Conservation (phyloP, 257 asterid genomes). For the Salvia rosmarinus region DNA sequence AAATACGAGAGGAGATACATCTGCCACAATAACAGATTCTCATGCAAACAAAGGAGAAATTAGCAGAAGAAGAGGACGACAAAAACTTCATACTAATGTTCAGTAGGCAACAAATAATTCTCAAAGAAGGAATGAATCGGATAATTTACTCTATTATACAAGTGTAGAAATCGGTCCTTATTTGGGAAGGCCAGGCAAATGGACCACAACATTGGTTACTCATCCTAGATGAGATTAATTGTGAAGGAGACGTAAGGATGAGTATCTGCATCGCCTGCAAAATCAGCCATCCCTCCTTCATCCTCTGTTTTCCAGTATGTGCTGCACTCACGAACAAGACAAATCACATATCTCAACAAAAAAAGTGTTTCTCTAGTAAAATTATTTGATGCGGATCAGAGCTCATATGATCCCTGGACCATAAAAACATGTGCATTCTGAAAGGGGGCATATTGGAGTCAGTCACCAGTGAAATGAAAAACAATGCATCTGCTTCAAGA, state of each 20-base stretch:
- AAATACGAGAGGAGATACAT: slow-evolving; percentile 5
- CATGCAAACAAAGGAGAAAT: background rate
- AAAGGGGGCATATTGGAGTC: background rate
- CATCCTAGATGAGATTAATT: slow-evolving; percentile 69
- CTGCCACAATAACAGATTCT: slow-evolving; percentile 22
- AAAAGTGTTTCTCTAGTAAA: slow-evolving; percentile 10
- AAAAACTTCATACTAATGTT: slow-evolving; percentile 27
- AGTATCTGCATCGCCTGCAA: slow-evolving; percentile 71
- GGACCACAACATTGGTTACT: slow-evolving; percentile 38
- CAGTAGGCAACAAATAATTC: slow-evolving; percentile 23
- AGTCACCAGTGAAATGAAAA: background rate
- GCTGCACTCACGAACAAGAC: slow-evolving; percentile 52
- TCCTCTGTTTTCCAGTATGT: slow-evolving; percentile 84
- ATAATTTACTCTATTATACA: slow-evolving; percentile 46
- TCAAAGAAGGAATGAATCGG: slow-evolving; percentile 29
- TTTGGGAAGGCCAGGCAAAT: slow-evolving; percentile 34
- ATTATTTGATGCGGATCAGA: slow-evolving; percentile 13
- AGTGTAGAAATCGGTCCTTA: slow-evolving; percentile 42
- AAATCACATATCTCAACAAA: slow-evolving; percentile 25
- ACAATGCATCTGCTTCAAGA: slow-evolving; percentile 18
- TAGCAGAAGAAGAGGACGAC: background rate
- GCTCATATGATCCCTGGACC: slow-evolving; percentile 29
- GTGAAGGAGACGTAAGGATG: slow-evolving; percentile 92
- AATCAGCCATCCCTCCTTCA: slow-evolving; percentile 68
- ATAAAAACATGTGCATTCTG: slow-evolving; percentile 30